A percentile compares a stretch with the other conserved stretches of the same genome.
Conservation (phyloP, 257 asterid genomes). For the Przewalskia tangutica region DNA sequence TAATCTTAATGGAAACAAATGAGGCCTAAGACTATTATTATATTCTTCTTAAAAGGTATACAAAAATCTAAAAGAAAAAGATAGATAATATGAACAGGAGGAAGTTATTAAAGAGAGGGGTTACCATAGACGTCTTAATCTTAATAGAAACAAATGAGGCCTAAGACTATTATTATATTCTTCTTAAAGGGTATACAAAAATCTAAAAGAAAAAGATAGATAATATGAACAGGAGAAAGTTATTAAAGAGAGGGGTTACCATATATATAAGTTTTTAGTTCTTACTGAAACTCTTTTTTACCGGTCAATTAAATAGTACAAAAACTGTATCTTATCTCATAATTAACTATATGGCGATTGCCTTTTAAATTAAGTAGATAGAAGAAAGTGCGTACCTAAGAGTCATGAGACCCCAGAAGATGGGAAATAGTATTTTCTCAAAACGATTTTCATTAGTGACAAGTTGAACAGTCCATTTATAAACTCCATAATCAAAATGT, state of each 20-base stretch:
- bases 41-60: background rate
- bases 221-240: background rate
- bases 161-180: background rate
- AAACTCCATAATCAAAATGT: constrained; percentile 65
- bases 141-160: too few species aligned
- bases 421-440: constrained; percentile 84
- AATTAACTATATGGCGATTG: background rate
- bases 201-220: background rate
- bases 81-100: background rate
- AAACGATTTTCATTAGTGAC: constrained; percentile 61
- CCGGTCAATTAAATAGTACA: background rate
- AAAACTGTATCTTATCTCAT: background rate
- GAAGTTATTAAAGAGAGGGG: background rate
- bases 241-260: background rate
- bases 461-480: constrained; percentile 94
- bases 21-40: too few species aligned
- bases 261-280: background rate
- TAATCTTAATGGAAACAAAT: too few species aligned
- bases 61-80: background rate
- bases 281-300: background rate
- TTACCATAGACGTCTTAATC: too few species aligned
- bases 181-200: background rate
- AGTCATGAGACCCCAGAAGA: constrained; percentile 99
- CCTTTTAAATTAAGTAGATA: background rate
- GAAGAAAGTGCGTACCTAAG: constrained; percentile 33